Percentiles rank a stretch among this genome's conserved stretches.
phyloP scores from a whole-genome alignment of 495 filamentous ascomycete genomes.

The Daldinia bambusicola region DNA sequence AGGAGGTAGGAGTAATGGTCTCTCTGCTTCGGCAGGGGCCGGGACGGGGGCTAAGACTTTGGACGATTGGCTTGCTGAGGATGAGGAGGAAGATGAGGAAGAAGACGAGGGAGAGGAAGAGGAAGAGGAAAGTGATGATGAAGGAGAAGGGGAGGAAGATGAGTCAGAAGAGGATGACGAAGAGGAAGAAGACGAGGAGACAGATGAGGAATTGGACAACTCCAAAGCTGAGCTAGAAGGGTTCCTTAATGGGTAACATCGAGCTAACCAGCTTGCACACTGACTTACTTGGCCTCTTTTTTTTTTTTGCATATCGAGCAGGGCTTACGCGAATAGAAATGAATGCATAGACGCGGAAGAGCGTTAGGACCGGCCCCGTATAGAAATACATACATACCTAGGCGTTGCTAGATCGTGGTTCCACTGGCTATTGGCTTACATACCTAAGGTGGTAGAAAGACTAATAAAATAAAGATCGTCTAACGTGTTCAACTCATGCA shows the following conservation, averaged over 20 bases:
- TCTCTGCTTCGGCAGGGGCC: slow-evolving; percentile 53
- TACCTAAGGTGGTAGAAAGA: neutral
- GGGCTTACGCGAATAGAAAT: slow-evolving; percentile 7
- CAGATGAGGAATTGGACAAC: slow-evolving; percentile 54
- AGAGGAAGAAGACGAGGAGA: slow-evolving; percentile 59
- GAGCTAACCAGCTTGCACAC: neutral
- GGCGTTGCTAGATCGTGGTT: slow-evolving; percentile 16
- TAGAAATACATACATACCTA: slow-evolving; percentile 8
- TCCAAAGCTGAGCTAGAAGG: slow-evolving; percentile 49
- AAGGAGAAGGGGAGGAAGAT: slow-evolving; percentile 59
- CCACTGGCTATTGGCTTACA: neutral
- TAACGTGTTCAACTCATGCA: neutral
- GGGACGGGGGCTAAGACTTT: slow-evolving; percentile 73
- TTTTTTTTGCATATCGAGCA: slow-evolving; percentile 15
- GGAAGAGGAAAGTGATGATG: slow-evolving; percentile 46
- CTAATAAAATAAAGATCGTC: neutral
- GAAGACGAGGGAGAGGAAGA: slow-evolving; percentile 31
- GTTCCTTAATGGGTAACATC: slow-evolving; percentile 38
- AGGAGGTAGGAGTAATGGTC: slow-evolving; percentile 58
- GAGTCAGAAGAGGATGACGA: slow-evolving; percentile 57
- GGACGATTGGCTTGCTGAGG: slow-evolving; percentile 89
- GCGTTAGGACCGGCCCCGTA: slow-evolving; percentile 22
- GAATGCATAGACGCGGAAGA: neutral
- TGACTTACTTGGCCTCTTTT: neutral
- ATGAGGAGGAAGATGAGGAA: slow-evolving; percentile 58